These are phyloP conservation scores for Orbilia oligospora DNA, from an alignment of 2,329 filamentous ascomycete genomes.

Conservation along the genomic window DNA sequence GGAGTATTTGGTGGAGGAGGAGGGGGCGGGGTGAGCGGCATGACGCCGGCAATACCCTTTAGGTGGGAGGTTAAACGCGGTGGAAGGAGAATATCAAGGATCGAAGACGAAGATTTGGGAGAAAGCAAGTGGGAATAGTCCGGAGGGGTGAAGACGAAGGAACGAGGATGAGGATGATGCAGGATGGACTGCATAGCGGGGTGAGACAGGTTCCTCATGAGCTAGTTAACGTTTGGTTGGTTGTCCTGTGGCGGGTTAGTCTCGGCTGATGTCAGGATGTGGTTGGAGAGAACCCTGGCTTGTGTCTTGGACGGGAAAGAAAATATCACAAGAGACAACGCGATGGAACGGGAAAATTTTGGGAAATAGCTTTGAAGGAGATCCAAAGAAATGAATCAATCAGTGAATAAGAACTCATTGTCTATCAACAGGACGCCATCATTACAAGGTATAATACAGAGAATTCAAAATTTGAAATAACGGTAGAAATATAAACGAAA, in stretches of 20 bases:
- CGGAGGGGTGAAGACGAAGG: neutral
- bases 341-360: neutral
- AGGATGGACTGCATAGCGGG: slow-evolving; percentile 31
- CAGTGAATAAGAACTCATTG: neutral
- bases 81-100: slow-evolving; percentile 43
- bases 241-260: neutral
- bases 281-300: slow-evolving; percentile 4
- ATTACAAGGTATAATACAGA: slow-evolving; percentile 24
- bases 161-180: slow-evolving; percentile 3
- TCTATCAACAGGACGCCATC: neutral
- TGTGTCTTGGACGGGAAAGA: neutral
- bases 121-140: slow-evolving; percentile 8
- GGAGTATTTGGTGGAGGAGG: slow-evolving; percentile 29
- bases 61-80: slow-evolving; percentile 35
- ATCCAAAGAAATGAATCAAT: neutral
- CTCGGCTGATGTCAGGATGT: neutral
- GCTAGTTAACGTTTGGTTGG: neutral
- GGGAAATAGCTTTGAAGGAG: neutral
- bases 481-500: neutral
- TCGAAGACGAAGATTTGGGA: slow-evolving; percentile 26
- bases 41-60: slow-evolving; percentile 46
- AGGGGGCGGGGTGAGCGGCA: slow-evolving; percentile 43
- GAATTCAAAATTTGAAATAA: neutral
- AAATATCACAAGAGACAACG: slow-evolving; percentile 5
- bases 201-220: slow-evolving; percentile 10